These are phyloP conservation scores for Artemisia argyi DNA, from an alignment of 129 eudicot species.

Conservation along the genomic window DNA sequence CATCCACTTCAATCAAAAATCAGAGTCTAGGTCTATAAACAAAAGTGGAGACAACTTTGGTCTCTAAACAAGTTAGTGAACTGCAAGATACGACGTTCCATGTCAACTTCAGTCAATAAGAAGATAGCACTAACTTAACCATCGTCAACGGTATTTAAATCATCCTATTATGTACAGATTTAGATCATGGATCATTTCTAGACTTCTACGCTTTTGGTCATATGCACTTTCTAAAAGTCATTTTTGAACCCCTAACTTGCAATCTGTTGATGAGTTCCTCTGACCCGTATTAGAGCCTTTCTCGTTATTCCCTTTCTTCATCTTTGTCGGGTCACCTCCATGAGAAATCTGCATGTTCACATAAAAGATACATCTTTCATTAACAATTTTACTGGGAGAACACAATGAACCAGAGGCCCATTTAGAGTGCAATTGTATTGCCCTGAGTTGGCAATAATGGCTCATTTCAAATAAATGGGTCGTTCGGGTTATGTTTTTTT, in stretches of 20 bases:
- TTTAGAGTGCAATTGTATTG: background rate
- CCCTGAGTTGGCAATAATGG: background rate
- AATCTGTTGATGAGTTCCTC: conserved; percentile 22
- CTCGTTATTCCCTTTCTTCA: conserved; percentile 30
- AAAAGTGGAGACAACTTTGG: too few species aligned
- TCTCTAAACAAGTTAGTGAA: too few species aligned
- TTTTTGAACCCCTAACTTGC: conserved; percentile 19
- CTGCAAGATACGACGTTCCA: too few species aligned
- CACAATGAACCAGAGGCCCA: background rate
- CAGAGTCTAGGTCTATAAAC: too few species aligned
- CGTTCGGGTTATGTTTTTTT: background rate
- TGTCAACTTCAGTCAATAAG: too few species aligned
- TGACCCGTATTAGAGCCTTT: conserved; percentile 13
- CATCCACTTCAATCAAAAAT: too few species aligned
- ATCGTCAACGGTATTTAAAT: background rate
- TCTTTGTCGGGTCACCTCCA: conserved; percentile 35
- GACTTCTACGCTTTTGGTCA: conserved; percentile 6
- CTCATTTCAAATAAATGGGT: background rate
- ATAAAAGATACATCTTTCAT: conserved; percentile 1
- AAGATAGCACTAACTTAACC: conserved; percentile 9
- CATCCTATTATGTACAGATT: conserved; percentile 23
- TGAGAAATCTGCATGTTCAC: conserved; percentile 50
- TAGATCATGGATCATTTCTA: conserved; percentile 18
- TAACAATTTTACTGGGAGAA: background rate
- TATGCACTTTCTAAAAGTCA: conserved; percentile 15